A percentile compares a stretch with the other conserved stretches of the same genome.
phyloP scores from a whole-genome alignment of 2,329 filamentous ascomycete genomes.

The Colletotrichum noveboracense region DNA sequence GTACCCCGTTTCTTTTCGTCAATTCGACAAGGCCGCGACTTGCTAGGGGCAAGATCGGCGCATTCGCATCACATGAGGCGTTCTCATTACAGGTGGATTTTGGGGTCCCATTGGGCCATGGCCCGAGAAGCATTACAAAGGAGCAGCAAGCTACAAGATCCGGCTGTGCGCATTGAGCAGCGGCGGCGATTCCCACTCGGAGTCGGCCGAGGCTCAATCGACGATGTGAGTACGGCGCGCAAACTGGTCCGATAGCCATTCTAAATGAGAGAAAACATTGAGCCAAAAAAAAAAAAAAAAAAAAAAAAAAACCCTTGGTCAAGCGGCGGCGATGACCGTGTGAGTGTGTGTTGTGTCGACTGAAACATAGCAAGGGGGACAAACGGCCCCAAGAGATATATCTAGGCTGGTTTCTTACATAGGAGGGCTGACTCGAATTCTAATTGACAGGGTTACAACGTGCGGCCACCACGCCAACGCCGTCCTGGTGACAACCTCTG shows the following conservation, averaged over 20 bases:
- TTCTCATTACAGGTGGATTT: slow-evolving; percentile 9
- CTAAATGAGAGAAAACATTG: neutral
- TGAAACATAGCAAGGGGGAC: slow-evolving; percentile 9
- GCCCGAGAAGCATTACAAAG: slow-evolving; percentile 3
- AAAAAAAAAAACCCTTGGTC: neutral
- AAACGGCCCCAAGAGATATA: neutral
- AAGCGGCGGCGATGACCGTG: neutral
- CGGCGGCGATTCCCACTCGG: neutral
- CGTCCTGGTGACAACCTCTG: neutral
- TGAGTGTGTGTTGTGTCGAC: neutral
- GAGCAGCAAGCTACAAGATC: neutral
- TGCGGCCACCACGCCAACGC: neutral
- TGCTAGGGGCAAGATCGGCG: neutral
- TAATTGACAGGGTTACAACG: neutral
- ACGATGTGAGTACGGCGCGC: neutral
- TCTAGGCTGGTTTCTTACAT: neutral
- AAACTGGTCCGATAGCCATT: neutral
- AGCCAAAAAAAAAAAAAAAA: neutral
- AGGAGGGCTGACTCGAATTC: neutral
- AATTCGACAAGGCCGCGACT: neutral
- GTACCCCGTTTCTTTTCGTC: neutral
- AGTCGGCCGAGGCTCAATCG: neutral
- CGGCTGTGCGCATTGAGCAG: neutral
- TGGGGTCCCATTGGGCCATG: neutral
- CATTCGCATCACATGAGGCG: slow-evolving; percentile 15